Percentiles rank a stretch among this genome's conserved stretches.
These are phyloP conservation scores for Lichtheimia hyalospora DNA, from an alignment of 371 early-diverging fungal species.

Conservation along the genomic window DNA sequence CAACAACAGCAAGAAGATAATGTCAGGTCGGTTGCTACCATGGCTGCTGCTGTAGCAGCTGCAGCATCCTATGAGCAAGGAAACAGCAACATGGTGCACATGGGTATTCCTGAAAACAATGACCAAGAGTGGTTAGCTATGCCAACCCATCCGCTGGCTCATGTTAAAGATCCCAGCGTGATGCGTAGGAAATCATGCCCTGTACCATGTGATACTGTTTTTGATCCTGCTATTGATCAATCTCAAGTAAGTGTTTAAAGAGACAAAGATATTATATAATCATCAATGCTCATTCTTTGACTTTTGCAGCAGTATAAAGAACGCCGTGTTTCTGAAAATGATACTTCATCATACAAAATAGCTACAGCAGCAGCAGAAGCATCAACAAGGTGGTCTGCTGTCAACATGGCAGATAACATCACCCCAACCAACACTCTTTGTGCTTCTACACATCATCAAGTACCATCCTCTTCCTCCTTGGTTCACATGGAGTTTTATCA, in stretches of 20 bases:
- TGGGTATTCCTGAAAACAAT: not conserved
- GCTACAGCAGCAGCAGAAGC: not conserved
- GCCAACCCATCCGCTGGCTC: slow-evolving; percentile 14
- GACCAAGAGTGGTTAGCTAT: slow-evolving; percentile 13
- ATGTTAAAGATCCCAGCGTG: not conserved
- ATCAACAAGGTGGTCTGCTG: not conserved
- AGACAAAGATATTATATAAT: not conserved
- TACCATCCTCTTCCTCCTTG: too few species aligned
- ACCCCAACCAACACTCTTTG: not conserved
- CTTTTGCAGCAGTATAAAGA: slow-evolving; percentile 12
- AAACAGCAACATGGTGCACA: not conserved
- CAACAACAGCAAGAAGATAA: slow-evolving; percentile 11
- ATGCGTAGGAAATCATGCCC: slow-evolving; percentile 11
- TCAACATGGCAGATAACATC: not conserved
- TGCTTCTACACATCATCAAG: too few species aligned
- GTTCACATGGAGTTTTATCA: slow-evolving; percentile 20
- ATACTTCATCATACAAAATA: not conserved
- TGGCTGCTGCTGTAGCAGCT: slow-evolving; percentile 25
- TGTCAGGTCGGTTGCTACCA: slow-evolving; percentile 31
- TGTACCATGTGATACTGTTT: not conserved
- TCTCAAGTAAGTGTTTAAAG: not conserved
- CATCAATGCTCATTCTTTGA: too few species aligned
- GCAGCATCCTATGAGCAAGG: slow-evolving; percentile 14
- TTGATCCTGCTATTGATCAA: not conserved
- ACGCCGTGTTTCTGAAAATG: slow-evolving; percentile 11